phyloP scores from a whole-genome alignment of 257 asterid genomes.

The Solanum peruvianum region DNA sequence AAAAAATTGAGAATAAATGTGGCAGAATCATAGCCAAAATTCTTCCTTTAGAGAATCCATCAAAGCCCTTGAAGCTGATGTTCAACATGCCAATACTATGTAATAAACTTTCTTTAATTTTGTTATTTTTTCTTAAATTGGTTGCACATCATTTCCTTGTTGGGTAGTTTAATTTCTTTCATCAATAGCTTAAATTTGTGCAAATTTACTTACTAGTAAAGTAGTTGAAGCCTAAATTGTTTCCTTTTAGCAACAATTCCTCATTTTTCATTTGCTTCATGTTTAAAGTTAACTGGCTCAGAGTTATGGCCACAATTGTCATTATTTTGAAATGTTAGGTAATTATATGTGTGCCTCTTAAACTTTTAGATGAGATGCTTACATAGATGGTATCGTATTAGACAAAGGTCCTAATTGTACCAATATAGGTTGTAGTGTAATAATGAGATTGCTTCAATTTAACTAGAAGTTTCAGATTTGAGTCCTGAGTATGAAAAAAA shows the following conservation, averaged over 20 bases:
- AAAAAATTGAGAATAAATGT: conserved; percentile 23
- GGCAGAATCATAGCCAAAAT: conserved; percentile 24
- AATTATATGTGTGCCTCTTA: not conserved
- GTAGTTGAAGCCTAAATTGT: not conserved
- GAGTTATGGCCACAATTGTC: not conserved
- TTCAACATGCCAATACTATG: conserved; percentile 65
- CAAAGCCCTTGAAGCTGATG: conserved; percentile 60
- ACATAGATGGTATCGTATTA: not conserved
- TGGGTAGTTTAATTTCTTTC: conserved; percentile 3
- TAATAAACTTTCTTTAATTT: conserved; percentile 7
- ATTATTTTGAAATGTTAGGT: not conserved
- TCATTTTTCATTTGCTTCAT: not conserved
- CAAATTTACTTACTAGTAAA: not conserved
- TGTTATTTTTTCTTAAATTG: not conserved
- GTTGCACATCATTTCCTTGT: conserved; percentile 7
- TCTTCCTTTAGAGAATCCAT: conserved; percentile 50
- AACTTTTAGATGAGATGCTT: not conserved
- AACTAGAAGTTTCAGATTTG: not conserved
- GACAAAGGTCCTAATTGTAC: not conserved
- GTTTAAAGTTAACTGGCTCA: not conserved
- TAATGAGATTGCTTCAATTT: not conserved
- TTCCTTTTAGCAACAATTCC: not conserved
- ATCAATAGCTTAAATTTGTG: not conserved
- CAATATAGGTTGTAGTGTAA: not conserved
- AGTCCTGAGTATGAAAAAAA: too few relatives aligned